Evolutionary conservation across 345 rosid genomes (phyloP).

Genomic region (Arabidopsis suecica): DNA sequence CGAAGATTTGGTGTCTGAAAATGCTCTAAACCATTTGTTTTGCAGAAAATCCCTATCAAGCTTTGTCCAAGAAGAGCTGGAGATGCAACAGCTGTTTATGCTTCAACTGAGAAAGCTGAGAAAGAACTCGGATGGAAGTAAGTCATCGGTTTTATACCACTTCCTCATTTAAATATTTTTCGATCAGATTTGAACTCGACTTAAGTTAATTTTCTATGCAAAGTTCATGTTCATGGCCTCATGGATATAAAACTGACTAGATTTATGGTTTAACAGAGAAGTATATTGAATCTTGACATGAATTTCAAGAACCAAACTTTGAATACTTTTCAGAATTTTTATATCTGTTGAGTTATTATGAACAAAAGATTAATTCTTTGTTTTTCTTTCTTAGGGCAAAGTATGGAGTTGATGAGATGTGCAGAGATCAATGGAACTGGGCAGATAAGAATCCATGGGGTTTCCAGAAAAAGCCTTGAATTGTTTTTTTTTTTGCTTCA

Average conservation of each 20-base stretch:
- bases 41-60: constrained; percentile 86
- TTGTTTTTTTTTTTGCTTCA: background rate
- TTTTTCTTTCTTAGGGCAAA: constrained; percentile 62
- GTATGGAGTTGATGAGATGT: constrained; percentile 89
- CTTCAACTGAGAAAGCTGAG: constrained; percentile 75
- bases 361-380: constrained; percentile 11
- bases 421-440: constrained; percentile 98
- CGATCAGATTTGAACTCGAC: background rate
- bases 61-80: constrained; percentile 87
- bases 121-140: constrained; percentile 96
- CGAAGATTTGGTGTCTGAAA: background rate
- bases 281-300: background rate
- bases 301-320: constrained; percentile 20
- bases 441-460: constrained; percentile 88
- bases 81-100: constrained; percentile 90
- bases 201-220: background rate
- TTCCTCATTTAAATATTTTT: background rate
- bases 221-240: background rate
- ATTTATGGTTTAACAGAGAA: background rate
- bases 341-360: background rate
- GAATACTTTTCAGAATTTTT: background rate
- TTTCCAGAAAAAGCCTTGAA: constrained; percentile 61
- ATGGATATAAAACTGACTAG: background rate
- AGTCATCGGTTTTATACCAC: constrained; percentile 31
- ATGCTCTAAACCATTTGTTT: background rate